phyloP scores from a whole-genome alignment of 139 green algal species.

The Mychonastes homosphaera region DNA sequence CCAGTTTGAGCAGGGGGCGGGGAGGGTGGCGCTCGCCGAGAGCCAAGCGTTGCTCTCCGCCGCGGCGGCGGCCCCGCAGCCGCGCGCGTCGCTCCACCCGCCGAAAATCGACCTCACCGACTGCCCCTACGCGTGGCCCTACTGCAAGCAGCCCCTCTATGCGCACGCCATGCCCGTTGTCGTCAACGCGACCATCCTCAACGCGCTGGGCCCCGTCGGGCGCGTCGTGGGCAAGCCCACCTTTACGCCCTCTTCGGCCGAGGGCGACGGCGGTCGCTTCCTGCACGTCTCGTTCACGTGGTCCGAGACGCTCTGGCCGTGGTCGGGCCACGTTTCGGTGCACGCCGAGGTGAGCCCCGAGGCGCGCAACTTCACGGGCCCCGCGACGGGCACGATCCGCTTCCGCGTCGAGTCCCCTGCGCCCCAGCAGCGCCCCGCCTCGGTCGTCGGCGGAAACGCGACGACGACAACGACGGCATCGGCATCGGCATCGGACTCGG shows the following conservation, averaged over 20 bases:
- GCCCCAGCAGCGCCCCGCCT: no score
- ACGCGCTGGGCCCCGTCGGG: constrained; percentile 80
- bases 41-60: constrained; percentile 45
- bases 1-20: constrained; percentile 70
- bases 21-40: constrained; percentile 53
- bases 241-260: no score
- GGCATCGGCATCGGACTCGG: no score
- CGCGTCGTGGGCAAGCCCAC: constrained; percentile 44
- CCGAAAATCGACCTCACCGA: constrained; percentile 71
- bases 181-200: constrained; percentile 95
- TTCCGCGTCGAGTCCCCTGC: constrained; percentile 70
- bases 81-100: constrained; percentile 76
- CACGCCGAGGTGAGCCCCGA: constrained; percentile 46
- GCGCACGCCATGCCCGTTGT: constrained; percentile 73
- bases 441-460: no score
- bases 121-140: constrained; percentile 95
- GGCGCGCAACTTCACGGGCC: constrained; percentile 17
- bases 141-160: constrained; percentile 78
- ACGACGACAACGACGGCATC: no score
- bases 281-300: constrained; percentile 80
- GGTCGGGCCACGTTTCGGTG: constrained; percentile 84
- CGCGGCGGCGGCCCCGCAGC: constrained; percentile 50
- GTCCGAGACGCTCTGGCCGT: constrained; percentile 82
- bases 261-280: constrained; percentile 40
- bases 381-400: constrained; percentile 32